phyloP scores from a whole-genome alignment of 257 asterid genomes.

The Cordia subcordata region DNA sequence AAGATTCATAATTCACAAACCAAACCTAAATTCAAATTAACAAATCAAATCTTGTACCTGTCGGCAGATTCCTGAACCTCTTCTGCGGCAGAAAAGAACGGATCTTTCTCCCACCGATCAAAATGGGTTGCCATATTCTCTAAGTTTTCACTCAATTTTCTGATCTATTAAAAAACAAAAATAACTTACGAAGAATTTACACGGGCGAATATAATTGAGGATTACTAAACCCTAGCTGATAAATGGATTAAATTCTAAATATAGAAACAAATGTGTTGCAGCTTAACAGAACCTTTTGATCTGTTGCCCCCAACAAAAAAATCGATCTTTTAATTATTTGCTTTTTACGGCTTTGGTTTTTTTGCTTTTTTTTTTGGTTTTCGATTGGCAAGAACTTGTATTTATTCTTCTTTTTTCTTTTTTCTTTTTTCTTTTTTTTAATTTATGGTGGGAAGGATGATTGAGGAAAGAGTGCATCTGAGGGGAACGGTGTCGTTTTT shows the following conservation, averaged over 20 bases:
- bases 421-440: no score
- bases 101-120: slow-evolving; percentile 96
- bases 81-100: slow-evolving; percentile 87
- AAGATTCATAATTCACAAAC: neutral
- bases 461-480: no score
- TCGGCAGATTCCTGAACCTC: slow-evolving; percentile 97
- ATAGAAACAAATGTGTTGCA: no score
- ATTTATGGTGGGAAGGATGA: no score
- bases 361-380: no score
- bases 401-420: no score
- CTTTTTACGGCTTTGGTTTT: neutral
- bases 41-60: slow-evolving; percentile 36
- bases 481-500: no score
- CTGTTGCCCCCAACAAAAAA: no score
- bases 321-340: no score
- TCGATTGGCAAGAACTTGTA: no score
- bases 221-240: neutral
- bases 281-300: no score
- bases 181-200: neutral
- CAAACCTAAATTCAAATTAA: neutral
- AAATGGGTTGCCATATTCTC: slow-evolving; percentile 52
- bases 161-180: neutral
- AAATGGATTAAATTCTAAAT: neutral
- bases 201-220: neutral
- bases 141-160: neutral